A percentile compares a stretch with the other conserved stretches of the same genome.
These are phyloP conservation scores for Trichophyton mentagrophytes DNA, from an alignment of 2,329 filamentous ascomycete species.

Conservation along the genomic window DNA sequence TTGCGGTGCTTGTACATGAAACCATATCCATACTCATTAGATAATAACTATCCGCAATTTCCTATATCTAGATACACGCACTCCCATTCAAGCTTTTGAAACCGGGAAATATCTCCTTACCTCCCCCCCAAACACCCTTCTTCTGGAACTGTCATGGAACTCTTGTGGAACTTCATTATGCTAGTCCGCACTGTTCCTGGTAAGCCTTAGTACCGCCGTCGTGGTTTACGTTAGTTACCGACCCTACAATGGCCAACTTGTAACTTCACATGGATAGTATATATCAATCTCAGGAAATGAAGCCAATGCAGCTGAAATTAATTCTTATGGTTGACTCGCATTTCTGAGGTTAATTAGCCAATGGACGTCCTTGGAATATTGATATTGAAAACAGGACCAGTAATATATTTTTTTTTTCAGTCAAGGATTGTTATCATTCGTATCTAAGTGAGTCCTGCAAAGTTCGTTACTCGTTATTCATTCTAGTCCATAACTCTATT, in stretches of 20 bases:
- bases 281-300: background rate
- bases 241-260: background rate
- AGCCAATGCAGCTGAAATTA: conserved; percentile 1
- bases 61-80: background rate
- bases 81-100: background rate
- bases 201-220: background rate
- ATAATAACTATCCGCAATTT: background rate
- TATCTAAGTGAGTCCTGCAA: background rate
- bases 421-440: background rate
- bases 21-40: background rate
- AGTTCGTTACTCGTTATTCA: background rate
- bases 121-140: background rate
- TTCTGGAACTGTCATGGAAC: background rate
- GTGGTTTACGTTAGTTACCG: background rate
- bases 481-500: background rate
- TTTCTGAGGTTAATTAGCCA: background rate
- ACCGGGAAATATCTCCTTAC: background rate
- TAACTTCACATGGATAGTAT: background rate
- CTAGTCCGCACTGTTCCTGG: background rate
- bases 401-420: background rate
- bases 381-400: background rate
- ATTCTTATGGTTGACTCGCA: background rate
- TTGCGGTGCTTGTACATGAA: background rate
- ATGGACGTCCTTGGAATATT: background rate
- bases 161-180: background rate